Evolutionary conservation across 2,329 filamentous ascomycete genomes (phyloP).

Genomic region (Neopestalotiopsis sp.): DNA sequence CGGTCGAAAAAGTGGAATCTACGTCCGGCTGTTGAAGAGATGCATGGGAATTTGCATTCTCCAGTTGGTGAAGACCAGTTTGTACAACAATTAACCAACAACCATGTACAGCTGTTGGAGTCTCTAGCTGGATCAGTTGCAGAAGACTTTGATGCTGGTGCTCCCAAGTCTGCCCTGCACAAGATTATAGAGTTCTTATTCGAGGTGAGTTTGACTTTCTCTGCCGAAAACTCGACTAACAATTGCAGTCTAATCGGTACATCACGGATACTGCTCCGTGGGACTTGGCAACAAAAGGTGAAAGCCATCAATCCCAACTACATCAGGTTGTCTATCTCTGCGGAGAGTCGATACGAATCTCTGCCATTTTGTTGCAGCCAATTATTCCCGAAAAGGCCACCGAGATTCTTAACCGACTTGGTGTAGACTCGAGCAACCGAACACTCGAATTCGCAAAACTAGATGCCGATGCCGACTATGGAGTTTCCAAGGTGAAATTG

Average conservation of each 20-base stretch:
- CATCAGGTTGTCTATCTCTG: constrained; percentile 67
- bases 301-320: constrained; percentile 46
- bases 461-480: constrained; percentile 74
- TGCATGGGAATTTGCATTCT: constrained; percentile 9
- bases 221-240: constrained; percentile 1
- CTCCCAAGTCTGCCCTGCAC: constrained; percentile 70
- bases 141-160: constrained; percentile 64
- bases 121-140: constrained; percentile 47
- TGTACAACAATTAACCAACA: constrained; percentile 32
- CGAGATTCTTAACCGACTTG: constrained; percentile 76
- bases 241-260: constrained; percentile 61
- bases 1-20: constrained; percentile 74
- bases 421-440: constrained; percentile 68
- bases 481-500: constrained; percentile 43
- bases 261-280: constrained; percentile 74
- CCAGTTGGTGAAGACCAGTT: not conserved
- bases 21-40: constrained; percentile 56
- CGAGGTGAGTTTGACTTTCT: constrained; percentile 49
- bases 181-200: constrained; percentile 66
- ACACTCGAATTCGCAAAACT: constrained; percentile 65
- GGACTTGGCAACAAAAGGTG: constrained; percentile 52
- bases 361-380: constrained; percentile 85
- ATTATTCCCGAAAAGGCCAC: constrained; percentile 83
- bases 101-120: constrained; percentile 46
- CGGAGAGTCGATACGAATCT: constrained; percentile 78